Evolutionary conservation across 2,329 filamentous ascomycete species (phyloP), one percentile per base, ranked within the genome.

Genomic region (Neonectria magnoliae): DNA sequence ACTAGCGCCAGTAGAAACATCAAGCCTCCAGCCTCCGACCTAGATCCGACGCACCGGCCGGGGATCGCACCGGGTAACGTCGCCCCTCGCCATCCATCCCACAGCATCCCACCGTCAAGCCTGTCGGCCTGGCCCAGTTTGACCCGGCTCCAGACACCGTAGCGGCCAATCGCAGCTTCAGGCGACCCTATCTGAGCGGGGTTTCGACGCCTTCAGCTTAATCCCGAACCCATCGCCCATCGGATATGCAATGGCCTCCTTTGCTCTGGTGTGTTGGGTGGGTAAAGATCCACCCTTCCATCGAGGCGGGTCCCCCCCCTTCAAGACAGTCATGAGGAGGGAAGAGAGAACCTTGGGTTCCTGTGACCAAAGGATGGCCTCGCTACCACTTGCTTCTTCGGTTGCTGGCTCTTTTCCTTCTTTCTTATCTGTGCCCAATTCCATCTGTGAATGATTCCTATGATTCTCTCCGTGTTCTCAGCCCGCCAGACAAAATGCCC

Each of bases 141-240:
- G 63, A 68, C 71, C 71, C 71, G 68, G 68, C 71, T 72, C 65
- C 68, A 68, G 71, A 67, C 54, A 20, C 45, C 33, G 38, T 51
- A 27, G 41, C 48, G 60, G 47, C 70, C 68, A 70, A 72, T 73
- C 25, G 45, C 57, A 47, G 54, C n/a, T 31, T 45, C 16, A 27
- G 38, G 29, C 56, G 41, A 44, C 60, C 60, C 64, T 69, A 66
- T 68, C 63, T 68, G 60, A 62, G 67, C 65, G 67, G 67, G 67
- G 67, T 65, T 67, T 56, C 45, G 33, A 56, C 60, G 57, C 60
- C 65, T 55, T 66, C 56, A 36, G 56, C 8, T 64, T 65, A 62
- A 62, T 62, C 62, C 65, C 65, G 65, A 59, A 58, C 55, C 57
- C 47, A 53, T 63, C 53, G 55, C 45, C 22, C 36, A 55, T 63